Evolutionary conservation across 1,284 basidiomycete genomes (phyloP).

Genomic region (Leccinum griseonigrum): DNA sequence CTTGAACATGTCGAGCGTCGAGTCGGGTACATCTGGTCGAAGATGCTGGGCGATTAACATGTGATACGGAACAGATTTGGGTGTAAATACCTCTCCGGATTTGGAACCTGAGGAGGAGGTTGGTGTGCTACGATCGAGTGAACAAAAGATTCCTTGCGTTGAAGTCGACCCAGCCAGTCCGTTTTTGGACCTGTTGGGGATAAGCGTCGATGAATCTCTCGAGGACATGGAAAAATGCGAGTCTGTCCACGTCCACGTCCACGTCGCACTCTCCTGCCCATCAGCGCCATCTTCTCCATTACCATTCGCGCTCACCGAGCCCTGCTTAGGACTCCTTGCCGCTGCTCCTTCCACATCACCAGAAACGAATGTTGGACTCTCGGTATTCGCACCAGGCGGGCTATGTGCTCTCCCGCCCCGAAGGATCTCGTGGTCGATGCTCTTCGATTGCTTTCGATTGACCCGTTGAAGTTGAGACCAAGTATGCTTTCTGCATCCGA

Average conservation of each 20-base stretch:
- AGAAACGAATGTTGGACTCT: slow-evolving; percentile 21
- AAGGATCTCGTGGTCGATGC: neutral
- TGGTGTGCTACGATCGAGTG: neutral
- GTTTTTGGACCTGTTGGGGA: slow-evolving; percentile 73
- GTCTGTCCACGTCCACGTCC: slow-evolving; percentile 58
- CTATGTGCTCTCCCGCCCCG: slow-evolving; percentile 7
- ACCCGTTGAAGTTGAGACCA: slow-evolving; percentile 37
- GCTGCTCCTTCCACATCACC: slow-evolving; percentile 5
- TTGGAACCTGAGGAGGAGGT: slow-evolving; percentile 53
- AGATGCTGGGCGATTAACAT: slow-evolving; percentile 56
- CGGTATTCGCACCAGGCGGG: slow-evolving; percentile 9
- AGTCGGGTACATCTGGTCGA: slow-evolving; percentile 94
- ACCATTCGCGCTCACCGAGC: slow-evolving; percentile 1
- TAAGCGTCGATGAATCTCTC: slow-evolving; percentile 59
- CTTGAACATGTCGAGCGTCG: slow-evolving; percentile 75
- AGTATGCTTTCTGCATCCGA: slow-evolving; percentile 53
- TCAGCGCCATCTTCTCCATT: slow-evolving; percentile 19
- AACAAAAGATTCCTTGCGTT: slow-evolving; percentile 47
- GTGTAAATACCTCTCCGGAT: slow-evolving; percentile 68
- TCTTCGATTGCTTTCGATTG: slow-evolving; percentile 8
- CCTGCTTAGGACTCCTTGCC: neutral
- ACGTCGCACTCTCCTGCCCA: slow-evolving; percentile 26
- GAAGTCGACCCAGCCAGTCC: slow-evolving; percentile 91
- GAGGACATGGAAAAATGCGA: slow-evolving; percentile 87
- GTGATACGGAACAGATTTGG: neutral